These are phyloP conservation scores for Pachysolen tannophilus DNA, from an alignment of 805 yeast genomes.

Conservation along the genomic window DNA sequence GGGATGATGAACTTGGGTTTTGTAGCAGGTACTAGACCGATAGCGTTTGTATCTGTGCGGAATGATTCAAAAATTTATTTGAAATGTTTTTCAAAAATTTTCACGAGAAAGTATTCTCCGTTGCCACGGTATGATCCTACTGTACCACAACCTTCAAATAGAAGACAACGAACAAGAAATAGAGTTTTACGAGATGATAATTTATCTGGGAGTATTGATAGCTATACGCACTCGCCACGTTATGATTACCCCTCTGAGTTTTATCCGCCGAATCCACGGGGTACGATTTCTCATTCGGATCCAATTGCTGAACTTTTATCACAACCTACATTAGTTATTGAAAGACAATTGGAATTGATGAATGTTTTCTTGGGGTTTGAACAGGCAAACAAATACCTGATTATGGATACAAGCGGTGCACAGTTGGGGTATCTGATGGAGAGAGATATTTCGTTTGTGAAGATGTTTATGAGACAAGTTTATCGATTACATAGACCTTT, in stretches of 20 bases:
- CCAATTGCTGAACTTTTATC: constrained; percentile 54
- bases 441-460: constrained; percentile 61
- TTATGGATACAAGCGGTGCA: constrained; percentile 67
- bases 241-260: too few relatives aligned
- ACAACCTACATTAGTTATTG: constrained; percentile 82
- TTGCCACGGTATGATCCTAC: constrained; percentile 1
- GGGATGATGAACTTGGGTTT: too few relatives aligned
- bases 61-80: background rate
- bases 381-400: constrained; percentile 74
- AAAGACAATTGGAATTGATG: constrained; percentile 83
- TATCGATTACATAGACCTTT: constrained; percentile 84
- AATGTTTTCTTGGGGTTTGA: constrained; percentile 84
- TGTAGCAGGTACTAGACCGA: too few relatives aligned
- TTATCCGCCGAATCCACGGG: constrained; percentile 31
- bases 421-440: constrained; percentile 78
- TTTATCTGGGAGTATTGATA: too few relatives aligned
- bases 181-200: too few relatives aligned
- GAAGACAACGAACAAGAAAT: background rate
- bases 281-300: constrained; percentile 46
- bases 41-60: too few relatives aligned
- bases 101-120: constrained; percentile 2
- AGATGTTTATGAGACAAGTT: constrained; percentile 73
- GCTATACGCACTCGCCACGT: too few relatives aligned
- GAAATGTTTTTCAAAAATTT: background rate
- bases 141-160: background rate